Evolutionary conservation across 306 rosid species (phyloP), one percentile per base, ranked within the genome.

Genomic region (Quercus berberidifolia): DNA sequence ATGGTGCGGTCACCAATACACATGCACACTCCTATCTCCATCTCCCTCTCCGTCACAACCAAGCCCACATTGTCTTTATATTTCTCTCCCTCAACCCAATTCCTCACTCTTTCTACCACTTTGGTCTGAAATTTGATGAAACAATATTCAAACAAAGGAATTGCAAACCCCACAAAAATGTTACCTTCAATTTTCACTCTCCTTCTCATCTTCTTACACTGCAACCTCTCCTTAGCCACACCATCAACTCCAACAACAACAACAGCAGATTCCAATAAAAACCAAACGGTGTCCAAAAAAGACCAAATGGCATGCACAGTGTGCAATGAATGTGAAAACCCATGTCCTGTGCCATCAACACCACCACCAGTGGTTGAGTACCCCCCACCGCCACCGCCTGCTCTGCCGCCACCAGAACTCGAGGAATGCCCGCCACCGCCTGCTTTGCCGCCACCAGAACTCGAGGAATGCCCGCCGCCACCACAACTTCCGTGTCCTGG

Each of bases 261-360:
- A 5, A 11, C 84, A 23, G 52, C 83, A 7, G 46, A 38, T 38
- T 38, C 46, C 11, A 38, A 8, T 38, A 8, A 38, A 38, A 38
- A 38, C 3, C 46, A 38, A 20, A 46, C 67, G 1, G 84, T 85
- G 21, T 69, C 83, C 74, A 92, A 87, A 78, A 92, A 88, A 78
- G 87, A 88, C 9, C 76, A 59, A 20, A 56, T 74, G 21, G 38
- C 80, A 71, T 90, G 97, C 82, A 79, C 83, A 58, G 81, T 92
- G 89, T 92, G 97, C 76, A 4, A 28, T 0, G 83, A 57, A 10
- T 92, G 97, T 14, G 93, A 92, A 4, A 84, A 87, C 64, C 94
- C 92, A 26, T 90, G 92, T 46, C 84, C 71, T 33, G 51, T 78
- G 30, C 90, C 90, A 6, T 38, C 35, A 10, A 76, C 87, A 5